These are phyloP conservation scores for Pezizomycotina sp. DNA, from an alignment of 2,329 filamentous ascomycete genomes.

Conservation along the genomic window DNA sequence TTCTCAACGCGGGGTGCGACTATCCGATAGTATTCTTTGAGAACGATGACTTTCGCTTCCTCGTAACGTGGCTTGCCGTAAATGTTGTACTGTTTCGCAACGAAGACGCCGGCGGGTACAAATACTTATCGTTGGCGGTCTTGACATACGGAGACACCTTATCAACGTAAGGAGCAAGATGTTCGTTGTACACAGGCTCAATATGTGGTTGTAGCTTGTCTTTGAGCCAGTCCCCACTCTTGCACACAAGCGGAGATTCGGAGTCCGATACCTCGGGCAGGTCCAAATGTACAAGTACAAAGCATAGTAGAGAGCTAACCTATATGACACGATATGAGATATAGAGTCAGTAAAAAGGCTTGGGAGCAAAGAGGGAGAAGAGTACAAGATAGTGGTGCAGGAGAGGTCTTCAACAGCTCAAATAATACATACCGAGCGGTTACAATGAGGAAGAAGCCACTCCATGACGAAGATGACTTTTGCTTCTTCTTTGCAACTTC, in stretches of 20 bases:
- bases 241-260: conserved; percentile 59
- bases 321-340: neutral
- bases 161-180: conserved; percentile 40
- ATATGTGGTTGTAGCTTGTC: conserved; percentile 53
- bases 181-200: conserved; percentile 67
- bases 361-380: no score
- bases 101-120: conserved; percentile 25
- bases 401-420: no score
- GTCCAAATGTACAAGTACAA: conserved; percentile 18
- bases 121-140: conserved; percentile 49
- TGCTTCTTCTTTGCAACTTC: no score
- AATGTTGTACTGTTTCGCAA: conserved; percentile 59
- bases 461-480: no score
- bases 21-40: conserved; percentile 12
- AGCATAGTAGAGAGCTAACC: conserved; percentile 12
- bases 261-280: conserved; percentile 22
- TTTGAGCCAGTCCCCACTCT: conserved; percentile 58
- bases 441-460: conserved; percentile 6
- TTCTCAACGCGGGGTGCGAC: conserved; percentile 20
- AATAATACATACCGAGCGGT: conserved; percentile 8
- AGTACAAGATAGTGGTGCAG: no score
- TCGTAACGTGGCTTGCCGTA: conserved; percentile 58
- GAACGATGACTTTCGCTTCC: conserved; percentile 40
- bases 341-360: no score
- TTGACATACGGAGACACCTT: conserved; percentile 45